Base-by-base conservation (phyloP, 495 filamentous ascomycete genomes). In the Talaromyces adpressus region DNA sequence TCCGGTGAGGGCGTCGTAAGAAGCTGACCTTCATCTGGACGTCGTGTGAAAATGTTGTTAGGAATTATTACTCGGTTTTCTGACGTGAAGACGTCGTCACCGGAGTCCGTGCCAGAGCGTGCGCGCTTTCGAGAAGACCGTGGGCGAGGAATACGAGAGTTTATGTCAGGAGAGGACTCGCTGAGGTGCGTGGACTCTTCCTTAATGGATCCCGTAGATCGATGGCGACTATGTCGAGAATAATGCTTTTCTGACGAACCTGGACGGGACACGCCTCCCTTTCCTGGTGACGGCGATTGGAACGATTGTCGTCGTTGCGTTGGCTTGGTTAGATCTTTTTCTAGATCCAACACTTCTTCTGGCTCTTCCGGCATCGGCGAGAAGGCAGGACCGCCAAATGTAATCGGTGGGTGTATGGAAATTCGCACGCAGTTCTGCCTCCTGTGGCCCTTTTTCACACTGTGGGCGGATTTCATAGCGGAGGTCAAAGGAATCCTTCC, bases 371-470 rank as follows among this genome's bases (percentile, higher is more conserved):
- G 69, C 27, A 69, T 79, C 6, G 76, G 74, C 22, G 75, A 73
- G 63, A 76, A 79, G 4, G 67, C 57, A 14, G 72, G 62, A 14
- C 72, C 69, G 0, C 73, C 70, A 30, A 81, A 79, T 4, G 73
- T 75, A 39, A 77, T 67, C 0, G 78, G 72, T 0, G 77, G 77
- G 25, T 79, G 71, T 9, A 80, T 79, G 0, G 81, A 81, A 39
- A 82, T 80, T 30, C 80, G 78, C 3, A 83, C 77, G 57, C 76
- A 81, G 53, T 81, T 80, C 23, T 82, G 78, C 22, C 78, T 73
- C 56, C 75, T 68, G 59, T 84, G 79, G 23, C 75, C 75, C 62
- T 76, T 80, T n/a, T 75, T 71, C 29, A 67, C 66, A 0, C 70
- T 70, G 8, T 71, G 76, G n/a, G 68, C 69, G 7, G 74, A 68